phyloP scores from a whole-genome alignment of 2,329 filamentous ascomycete species.

The Scedosporium aurantiacum region DNA sequence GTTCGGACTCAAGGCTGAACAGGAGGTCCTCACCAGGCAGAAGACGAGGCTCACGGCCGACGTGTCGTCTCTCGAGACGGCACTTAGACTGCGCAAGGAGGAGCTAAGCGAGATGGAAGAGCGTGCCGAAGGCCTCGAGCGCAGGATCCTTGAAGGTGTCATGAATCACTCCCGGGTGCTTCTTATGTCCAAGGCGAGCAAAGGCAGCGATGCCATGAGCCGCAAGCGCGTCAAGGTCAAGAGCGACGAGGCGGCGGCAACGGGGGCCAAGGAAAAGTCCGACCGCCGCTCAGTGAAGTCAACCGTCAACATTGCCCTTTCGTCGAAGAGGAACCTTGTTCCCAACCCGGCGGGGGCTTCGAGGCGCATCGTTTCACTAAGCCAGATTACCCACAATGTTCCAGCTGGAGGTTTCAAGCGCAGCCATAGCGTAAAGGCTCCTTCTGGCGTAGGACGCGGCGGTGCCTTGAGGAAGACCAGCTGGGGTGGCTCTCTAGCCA shows the following conservation, averaged over 20 bases:
- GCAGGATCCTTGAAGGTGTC: slow-evolving; percentile 85
- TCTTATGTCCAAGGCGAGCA: slow-evolving; percentile 59
- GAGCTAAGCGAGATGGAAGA: slow-evolving; percentile 86
- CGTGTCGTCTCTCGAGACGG: slow-evolving; percentile 82
- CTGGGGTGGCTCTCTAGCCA: slow-evolving; percentile 46
- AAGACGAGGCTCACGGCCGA: slow-evolving; percentile 75
- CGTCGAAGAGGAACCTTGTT: slow-evolving; percentile 34
- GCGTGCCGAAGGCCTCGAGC: slow-evolving; percentile 79
- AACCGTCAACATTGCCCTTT: slow-evolving; percentile 43
- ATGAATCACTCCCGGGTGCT: slow-evolving; percentile 90
- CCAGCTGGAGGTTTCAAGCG: slow-evolving; percentile 56
- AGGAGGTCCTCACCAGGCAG: slow-evolving; percentile 64
- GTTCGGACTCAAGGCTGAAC: slow-evolving; percentile 50
- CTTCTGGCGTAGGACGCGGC: slow-evolving; percentile 24
- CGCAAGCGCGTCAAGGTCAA: slow-evolving; percentile 44
- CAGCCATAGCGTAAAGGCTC: slow-evolving; percentile 66
- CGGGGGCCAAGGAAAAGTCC: slow-evolving; percentile 13
- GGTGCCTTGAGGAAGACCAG: slow-evolving; percentile 51
- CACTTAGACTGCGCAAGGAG: slow-evolving; percentile 76
- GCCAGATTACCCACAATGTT: slow-evolving; percentile 73
- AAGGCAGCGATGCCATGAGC: slow-evolving; percentile 43
- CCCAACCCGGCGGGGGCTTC: slow-evolving; percentile 44
- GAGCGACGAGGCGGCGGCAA: slow-evolving; percentile 22
- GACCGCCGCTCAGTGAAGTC: slow-evolving; percentile 18
- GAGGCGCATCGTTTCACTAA: slow-evolving; percentile 79